Evolutionary conservation across 441 rosid genomes (phyloP).

Genomic region (Jatropha multifida): DNA sequence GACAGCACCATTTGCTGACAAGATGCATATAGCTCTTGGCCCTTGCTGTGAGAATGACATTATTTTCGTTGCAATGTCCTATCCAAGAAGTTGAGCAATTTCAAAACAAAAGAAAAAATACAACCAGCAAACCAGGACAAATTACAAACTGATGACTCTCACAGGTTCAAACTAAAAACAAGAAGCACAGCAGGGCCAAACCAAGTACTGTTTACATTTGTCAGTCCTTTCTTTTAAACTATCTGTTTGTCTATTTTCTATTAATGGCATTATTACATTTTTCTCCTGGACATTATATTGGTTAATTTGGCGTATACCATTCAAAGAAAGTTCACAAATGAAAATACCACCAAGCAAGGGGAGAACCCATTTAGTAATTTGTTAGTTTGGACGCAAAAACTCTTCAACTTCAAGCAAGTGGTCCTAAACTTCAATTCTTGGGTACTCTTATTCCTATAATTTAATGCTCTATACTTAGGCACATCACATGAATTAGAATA

Average conservation of each 20-base stretch:
- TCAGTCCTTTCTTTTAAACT: not conserved
- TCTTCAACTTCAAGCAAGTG: not conserved
- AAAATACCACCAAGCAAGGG: not conserved
- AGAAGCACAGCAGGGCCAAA: conserved; percentile 2
- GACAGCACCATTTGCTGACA: conserved; percentile 88
- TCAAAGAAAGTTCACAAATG: not conserved
- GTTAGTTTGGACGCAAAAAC: not conserved
- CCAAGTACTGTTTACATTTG: not conserved
- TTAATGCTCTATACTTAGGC: not conserved
- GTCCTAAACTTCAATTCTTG: not conserved
- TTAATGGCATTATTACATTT: not conserved
- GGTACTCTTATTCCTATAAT: not conserved
- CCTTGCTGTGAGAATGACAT: conserved; percentile 83
- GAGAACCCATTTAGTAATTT: not conserved
- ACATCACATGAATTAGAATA: not conserved
- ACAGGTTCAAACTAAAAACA: conserved; percentile 1
- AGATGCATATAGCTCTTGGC: conserved; percentile 66
- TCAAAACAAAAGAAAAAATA: conserved; percentile 11
- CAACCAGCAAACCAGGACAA: not conserved
- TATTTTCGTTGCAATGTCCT: conserved; percentile 88
- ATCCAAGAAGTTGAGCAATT: conserved; percentile 20
- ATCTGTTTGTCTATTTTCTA: not conserved
- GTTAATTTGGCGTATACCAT: not conserved
- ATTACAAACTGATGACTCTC: not conserved
- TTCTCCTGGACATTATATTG: not conserved